A percentile compares a stretch with the other conserved stretches of the same genome.
phyloP scores from a whole-genome alignment of 164 flowering plant genomes.

The Stephania yunnanensis region DNA sequence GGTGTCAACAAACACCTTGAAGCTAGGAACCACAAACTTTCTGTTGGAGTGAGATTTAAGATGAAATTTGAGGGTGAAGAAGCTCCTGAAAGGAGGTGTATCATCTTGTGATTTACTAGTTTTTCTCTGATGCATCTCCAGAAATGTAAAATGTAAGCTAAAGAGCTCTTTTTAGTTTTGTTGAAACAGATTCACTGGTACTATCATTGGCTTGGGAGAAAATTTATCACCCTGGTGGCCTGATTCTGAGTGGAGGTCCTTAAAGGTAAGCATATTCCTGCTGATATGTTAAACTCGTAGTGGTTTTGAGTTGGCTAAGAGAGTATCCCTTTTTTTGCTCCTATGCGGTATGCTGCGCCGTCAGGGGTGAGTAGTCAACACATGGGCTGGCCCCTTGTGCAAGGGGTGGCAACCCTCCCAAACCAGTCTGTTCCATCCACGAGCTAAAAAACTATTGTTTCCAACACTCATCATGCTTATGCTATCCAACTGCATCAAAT shows the following conservation, averaged over 20 bases:
- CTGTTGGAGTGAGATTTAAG: conserved; percentile 90
- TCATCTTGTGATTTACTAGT: conserved; percentile 1
- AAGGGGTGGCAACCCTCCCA: too few species aligned
- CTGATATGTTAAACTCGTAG: background rate
- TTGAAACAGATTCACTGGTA: conserved; percentile 71
- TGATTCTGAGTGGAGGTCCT: conserved; percentile 89
- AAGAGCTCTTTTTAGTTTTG: background rate
- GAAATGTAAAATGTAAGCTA: background rate
- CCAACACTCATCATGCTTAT: background rate
- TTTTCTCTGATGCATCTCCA: background rate
- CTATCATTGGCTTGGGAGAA: conserved; percentile 81
- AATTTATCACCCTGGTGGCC: conserved; percentile 46
- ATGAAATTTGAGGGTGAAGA: conserved; percentile 98
- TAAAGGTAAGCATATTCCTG: conserved; percentile 51
- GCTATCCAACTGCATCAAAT: background rate
- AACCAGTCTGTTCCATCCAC: too few species aligned
- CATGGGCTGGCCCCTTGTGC: too few species aligned
- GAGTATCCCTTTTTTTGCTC: background rate
- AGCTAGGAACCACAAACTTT: conserved; percentile 53
- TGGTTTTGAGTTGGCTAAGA: background rate
- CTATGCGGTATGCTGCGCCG: too few species aligned
- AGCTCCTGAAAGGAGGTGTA: conserved; percentile 90
- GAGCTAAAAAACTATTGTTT: too few species aligned
- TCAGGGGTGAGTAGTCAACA: too few species aligned
- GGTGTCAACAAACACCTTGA: conserved; percentile 83